These are phyloP conservation scores for Colletotrichum lini DNA, from an alignment of 2,329 filamentous ascomycete genomes.

Conservation along the genomic window DNA sequence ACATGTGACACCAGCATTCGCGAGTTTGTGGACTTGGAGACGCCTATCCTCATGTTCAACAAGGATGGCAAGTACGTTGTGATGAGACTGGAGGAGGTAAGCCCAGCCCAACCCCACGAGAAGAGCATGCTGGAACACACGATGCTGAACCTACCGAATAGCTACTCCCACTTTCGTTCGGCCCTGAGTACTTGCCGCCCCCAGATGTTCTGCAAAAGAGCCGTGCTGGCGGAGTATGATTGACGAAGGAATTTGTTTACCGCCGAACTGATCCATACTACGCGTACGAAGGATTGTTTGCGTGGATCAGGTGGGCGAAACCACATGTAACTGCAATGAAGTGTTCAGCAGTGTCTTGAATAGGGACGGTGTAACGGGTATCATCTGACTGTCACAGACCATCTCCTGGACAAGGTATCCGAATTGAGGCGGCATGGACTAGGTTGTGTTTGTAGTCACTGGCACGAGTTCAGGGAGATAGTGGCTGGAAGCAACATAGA, in stretches of 20 bases:
- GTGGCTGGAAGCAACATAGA: too few species aligned
- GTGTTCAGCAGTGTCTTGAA: not conserved
- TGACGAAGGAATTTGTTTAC: not conserved
- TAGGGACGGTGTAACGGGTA: not conserved
- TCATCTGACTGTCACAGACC: not conserved
- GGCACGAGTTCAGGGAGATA: not conserved
- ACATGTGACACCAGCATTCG: constrained; percentile 72
- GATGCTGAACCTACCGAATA: constrained; percentile 49
- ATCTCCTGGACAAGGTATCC: not conserved
- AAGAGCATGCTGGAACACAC: not conserved
- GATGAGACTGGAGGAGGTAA: constrained; percentile 77
- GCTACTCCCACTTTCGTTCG: constrained; percentile 79
- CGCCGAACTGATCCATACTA: too few species aligned
- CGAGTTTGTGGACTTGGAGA: constrained; percentile 78
- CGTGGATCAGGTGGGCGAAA: not conserved
- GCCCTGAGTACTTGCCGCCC: constrained; percentile 70
- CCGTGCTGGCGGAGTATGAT: constrained; percentile 13
- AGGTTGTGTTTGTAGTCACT: not conserved
- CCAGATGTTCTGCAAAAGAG: constrained; percentile 47
- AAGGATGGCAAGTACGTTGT: constrained; percentile 81
- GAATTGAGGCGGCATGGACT: not conserved
- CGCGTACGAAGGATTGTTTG: not conserved
- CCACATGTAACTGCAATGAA: not conserved
- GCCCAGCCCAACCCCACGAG: constrained; percentile 46
- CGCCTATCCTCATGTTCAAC: constrained; percentile 94